Evolutionary conservation across 139 green algal genomes (phyloP).

Genomic region (Closterium sp.): DNA sequence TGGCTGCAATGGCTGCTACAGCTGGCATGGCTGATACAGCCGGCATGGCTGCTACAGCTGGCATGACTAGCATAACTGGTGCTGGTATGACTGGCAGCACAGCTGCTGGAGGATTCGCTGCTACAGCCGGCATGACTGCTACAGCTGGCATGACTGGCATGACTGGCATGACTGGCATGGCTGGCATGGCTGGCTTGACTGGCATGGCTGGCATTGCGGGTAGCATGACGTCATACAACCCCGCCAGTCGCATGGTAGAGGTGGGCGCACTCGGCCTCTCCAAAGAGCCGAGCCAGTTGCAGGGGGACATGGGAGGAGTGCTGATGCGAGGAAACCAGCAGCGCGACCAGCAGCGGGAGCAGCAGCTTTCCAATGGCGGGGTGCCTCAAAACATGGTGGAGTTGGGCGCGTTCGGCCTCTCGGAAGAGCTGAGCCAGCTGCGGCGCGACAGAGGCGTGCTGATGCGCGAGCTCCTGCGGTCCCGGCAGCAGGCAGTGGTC

Average conservation of each 20-base stretch:
- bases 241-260: neutral
- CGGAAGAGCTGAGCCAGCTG: constrained; percentile 18
- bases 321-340: no score
- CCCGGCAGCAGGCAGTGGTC: constrained; percentile 5
- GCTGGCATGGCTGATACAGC: neutral
- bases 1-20: neutral
- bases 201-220: neutral
- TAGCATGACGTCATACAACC: neutral
- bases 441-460: constrained; percentile 26
- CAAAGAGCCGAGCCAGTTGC: no score
- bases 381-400: neutral
- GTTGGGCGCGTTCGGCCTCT: constrained; percentile 23
- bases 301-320: no score
- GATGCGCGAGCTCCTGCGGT: constrained; percentile 21
- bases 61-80: neutral
- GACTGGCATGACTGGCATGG: no score
- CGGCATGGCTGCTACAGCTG: neutral
- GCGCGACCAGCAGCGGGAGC: no score
- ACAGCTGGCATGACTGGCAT: neutral
- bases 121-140: neutral
- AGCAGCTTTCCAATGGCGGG: neutral
- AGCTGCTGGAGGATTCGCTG: neutral
- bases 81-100: neutral
- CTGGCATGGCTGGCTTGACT: neutral
- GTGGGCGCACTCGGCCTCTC: neutral